Conservation (phyloP, 306 rosid species). For the Inga oerstediana region DNA sequence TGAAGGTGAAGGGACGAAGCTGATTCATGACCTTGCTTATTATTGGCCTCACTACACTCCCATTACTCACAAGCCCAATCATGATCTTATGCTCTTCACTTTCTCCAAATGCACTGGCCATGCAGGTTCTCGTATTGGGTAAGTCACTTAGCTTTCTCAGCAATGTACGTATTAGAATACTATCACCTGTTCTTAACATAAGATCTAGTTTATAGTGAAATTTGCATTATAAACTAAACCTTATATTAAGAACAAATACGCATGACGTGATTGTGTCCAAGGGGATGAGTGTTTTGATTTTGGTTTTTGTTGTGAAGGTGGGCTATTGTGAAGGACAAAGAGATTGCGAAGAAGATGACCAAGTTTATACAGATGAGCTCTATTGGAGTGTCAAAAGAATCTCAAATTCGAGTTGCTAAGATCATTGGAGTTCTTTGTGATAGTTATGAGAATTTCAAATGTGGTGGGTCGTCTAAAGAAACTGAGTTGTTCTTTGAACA, state of each 20-base stretch:
- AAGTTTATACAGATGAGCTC: constrained; percentile 58
- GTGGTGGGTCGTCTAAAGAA: constrained; percentile 30
- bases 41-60: no score
- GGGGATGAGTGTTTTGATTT: neutral
- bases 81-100: constrained; percentile 79
- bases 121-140: constrained; percentile 94
- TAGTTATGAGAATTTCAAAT: constrained; percentile 44
- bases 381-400: constrained; percentile 80
- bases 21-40: constrained; percentile 29
- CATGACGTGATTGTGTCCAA: neutral
- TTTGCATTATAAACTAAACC: no score
- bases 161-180: no score
- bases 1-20: constrained; percentile 38
- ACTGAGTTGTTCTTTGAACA: constrained; percentile 58
- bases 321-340: constrained; percentile 81
- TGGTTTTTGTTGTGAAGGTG: constrained; percentile 48
- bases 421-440: constrained; percentile 65
- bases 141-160: neutral
- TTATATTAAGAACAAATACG: no score
- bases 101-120: constrained; percentile 91
- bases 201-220: no score
- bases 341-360: constrained; percentile 69
- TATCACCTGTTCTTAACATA: no score
- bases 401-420: constrained; percentile 73
- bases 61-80: no score